phyloP scores from a whole-genome alignment of 1,284 basidiomycete species.

The Fomitiporia mediterranea region DNA sequence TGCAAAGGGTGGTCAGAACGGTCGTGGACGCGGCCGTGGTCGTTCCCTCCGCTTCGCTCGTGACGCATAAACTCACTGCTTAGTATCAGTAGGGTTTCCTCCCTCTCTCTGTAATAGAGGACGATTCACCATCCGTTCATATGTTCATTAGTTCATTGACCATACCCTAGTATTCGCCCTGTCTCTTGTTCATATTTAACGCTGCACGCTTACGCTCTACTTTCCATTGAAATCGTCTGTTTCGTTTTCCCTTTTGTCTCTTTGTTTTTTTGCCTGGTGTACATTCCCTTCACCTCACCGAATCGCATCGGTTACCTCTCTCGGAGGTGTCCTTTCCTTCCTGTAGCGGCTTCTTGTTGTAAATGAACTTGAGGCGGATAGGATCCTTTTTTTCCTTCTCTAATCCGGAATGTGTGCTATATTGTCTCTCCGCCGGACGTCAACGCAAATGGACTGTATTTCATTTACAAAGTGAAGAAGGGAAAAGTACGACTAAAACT shows the following conservation, averaged over 20 bases:
- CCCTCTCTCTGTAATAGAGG: background rate
- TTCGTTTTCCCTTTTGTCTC: background rate
- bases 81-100: too few species aligned
- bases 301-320: background rate
- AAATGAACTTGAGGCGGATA: conserved; percentile 19
- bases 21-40: conserved; percentile 12
- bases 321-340: background rate
- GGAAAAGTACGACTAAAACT: too few species aligned
- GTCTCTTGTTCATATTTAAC: background rate
- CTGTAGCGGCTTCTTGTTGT: conserved; percentile 17
- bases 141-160: background rate
- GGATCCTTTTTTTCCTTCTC: conserved; percentile 12
- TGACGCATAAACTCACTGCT: conserved; percentile 11
- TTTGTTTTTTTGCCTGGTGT: background rate
- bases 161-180: background rate
- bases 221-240: background rate
- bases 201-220: background rate
- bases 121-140: background rate
- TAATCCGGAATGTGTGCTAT: background rate
- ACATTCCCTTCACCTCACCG: background rate
- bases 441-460: too few species aligned
- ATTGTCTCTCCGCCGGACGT: background rate
- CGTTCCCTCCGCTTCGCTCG: conserved; percentile 20
- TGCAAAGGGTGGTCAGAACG: conserved; percentile 18
- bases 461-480: background rate